Evolutionary conservation across 768 basidiomycete genomes (phyloP), one percentile per base, ranked within the genome.

Genomic region (Mycena kentingensis): DNA sequence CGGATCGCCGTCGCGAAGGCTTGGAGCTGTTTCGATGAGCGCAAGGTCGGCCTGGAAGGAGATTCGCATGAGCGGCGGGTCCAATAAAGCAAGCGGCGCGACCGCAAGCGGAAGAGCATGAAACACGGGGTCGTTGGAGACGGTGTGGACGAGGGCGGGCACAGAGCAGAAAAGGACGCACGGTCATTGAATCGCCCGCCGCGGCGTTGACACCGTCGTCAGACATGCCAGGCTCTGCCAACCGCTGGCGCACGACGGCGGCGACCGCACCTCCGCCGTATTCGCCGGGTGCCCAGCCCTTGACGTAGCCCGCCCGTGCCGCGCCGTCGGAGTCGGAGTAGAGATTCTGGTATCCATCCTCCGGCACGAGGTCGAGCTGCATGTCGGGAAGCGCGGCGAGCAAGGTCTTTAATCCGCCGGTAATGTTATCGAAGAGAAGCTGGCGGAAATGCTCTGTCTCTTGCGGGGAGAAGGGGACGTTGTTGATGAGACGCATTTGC

Each of bases 401-500:
- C 32, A 94, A 77, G 55, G 84, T 83, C 42, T 83, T 80, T 72
- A 98, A 80, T 3, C 94, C 97, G 8, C 88, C 82, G 2, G 90
- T 88, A 24, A 99, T 70, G 71, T 99, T 98, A 63, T 88, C 87
- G 68, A 96, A 99, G 10, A 94, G 85, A 41, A 97, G 84, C 63
- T 96, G 95, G 2, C 95, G 85, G 63, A 88, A 97, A 13, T 78
- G 83, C 70, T 98, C 96, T 32, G 90, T 80, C 68, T 98, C 96
- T 62, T 84, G 80, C 0, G 86, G 81, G 25, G 43, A 15, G 24
- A 22, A 10, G 12, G 4, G 25, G 27, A 38, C 13, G 10, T 19
- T 18, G 39, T 98, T 94, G 46, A 99, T 97, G 36, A 97, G 77
- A 29, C 94, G 86, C 95, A 98, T 98, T 87, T 98, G 94, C 90